phyloP scores from a whole-genome alignment of 257 asterid species.

The Solanum pimpinellifolium region DNA sequence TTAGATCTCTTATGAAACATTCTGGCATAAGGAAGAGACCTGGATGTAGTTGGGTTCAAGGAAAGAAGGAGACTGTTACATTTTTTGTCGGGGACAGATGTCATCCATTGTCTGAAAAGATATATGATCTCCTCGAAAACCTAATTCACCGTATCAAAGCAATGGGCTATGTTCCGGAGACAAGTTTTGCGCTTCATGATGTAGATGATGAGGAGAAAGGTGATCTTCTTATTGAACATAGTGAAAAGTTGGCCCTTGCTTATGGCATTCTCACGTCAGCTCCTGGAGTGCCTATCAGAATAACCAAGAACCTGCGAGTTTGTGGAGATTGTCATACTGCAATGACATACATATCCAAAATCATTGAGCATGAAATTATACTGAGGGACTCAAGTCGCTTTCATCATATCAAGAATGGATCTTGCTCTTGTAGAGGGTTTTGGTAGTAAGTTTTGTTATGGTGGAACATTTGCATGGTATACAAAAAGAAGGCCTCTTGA shows the following conservation, averaged over 20 bases:
- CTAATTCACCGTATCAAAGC: constrained; percentile 46
- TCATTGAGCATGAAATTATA: constrained; percentile 63
- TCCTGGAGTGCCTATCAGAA: constrained; percentile 76
- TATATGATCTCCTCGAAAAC: constrained; percentile 45
- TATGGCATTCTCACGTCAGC: constrained; percentile 74
- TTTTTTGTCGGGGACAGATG: constrained; percentile 77
- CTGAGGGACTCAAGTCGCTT: constrained; percentile 86
- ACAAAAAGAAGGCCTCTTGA: not conserved
- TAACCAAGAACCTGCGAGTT: constrained; percentile 78
- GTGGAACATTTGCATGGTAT: not conserved
- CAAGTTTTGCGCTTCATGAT: constrained; percentile 81
- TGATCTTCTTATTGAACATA: constrained; percentile 65
- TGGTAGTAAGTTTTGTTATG: constrained; percentile 44
- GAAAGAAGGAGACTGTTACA: constrained; percentile 54
- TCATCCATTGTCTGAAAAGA: constrained; percentile 63
- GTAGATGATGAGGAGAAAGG: constrained; percentile 95
- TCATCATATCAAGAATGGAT: constrained; percentile 81
- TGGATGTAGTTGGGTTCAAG: constrained; percentile 95
- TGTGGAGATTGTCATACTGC: constrained; percentile 89
- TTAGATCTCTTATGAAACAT: constrained; percentile 59
- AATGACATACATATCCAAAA: constrained; percentile 53
- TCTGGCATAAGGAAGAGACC: constrained; percentile 80
- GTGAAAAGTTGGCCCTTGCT: constrained; percentile 91
- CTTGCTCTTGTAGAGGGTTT: constrained; percentile 84
- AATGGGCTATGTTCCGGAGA: constrained; percentile 87